Evolutionary conservation across 1,139 yeast species (phyloP), one percentile per base, ranked within the genome.

Genomic region (Pichia sp.): DNA sequence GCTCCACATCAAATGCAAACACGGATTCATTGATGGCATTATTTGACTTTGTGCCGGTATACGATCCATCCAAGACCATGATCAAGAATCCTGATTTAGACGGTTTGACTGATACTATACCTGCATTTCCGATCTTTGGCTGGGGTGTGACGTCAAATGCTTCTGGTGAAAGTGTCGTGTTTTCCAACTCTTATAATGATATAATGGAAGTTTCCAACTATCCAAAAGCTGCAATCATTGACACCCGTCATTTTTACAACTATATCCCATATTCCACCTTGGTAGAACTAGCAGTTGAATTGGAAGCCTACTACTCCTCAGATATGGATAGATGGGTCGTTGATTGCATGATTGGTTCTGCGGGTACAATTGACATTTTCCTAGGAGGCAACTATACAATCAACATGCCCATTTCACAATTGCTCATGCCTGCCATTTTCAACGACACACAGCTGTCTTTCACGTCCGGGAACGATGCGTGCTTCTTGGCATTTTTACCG

Each of bases 211-310:
- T 51, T 5, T 54, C 57, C 1, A 36, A 41, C 26, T 61, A 59
- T 34, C 60, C 70, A 3, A 60, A 72, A 27, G 84, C 92, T 0
- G 83, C 81, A 0, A 48, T 84, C 9, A 58, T 85, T 29, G 92
- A 85, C 56, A 66, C 85, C 3, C 66, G 86, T 48, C 66, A 73
- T 33, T 52, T 65, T n/a, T 72, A 66, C 56, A 71, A 73, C 31
- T 75, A 69, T 55, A 61, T 85, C 41, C 95, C 95, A 0, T 65
- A 75, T 43, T 71, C 73, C 39, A 60, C 77, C 3, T 66, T 85
- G 41, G 72, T 85, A 42, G 77, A 77, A 54, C 62, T 86, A 37
- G 92, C 95, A 0, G 68, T 83, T 26, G 95, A 85, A 64, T 67
- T 83, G 28, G 81, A 82, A 55, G 95, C 95, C 0, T 74, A 71